Evolutionary conservation across 2,329 filamentous ascomycete genomes (phyloP).

Genomic region (Aspergillus vadensis): DNA sequence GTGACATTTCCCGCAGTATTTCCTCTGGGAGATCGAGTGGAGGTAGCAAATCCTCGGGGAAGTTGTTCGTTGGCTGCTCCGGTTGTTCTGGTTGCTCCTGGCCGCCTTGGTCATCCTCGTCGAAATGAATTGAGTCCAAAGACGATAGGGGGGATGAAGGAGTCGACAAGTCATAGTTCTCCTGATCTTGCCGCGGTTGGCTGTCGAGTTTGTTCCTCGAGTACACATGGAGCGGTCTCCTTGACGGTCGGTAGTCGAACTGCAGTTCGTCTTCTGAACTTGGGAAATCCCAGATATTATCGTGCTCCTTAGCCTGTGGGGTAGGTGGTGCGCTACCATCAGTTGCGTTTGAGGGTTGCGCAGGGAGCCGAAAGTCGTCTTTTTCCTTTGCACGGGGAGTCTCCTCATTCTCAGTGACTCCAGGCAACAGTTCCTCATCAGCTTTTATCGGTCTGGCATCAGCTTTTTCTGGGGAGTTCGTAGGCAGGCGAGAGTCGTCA

Average conservation of each 20-base stretch:
- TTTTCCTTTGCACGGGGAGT: constrained; percentile 1
- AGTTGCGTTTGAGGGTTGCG: constrained; percentile 6
- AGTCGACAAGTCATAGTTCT: constrained; percentile 32
- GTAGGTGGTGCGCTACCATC: constrained; percentile 15
- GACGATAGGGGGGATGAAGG: constrained; percentile 42
- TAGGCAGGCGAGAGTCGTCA: too few species aligned
- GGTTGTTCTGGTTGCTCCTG: background rate
- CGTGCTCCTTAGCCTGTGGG: constrained; percentile 16
- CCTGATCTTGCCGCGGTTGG: constrained; percentile 11
- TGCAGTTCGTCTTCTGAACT: constrained; percentile 42
- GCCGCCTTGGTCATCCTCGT: constrained; percentile 1
- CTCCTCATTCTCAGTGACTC: constrained; percentile 1
- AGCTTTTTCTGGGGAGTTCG: too few species aligned
- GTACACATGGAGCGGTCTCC: constrained; percentile 14
- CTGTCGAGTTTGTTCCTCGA: constrained; percentile 7
- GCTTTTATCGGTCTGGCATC: too few species aligned
- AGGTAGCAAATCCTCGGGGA: constrained; percentile 21
- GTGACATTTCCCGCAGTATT: constrained; percentile 28
- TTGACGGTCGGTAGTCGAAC: constrained; percentile 28
- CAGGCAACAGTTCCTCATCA: background rate
- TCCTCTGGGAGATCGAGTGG: constrained; percentile 32
- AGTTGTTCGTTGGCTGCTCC: constrained; percentile 3
- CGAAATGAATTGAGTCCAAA: constrained; percentile 24
- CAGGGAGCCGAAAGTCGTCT: background rate
- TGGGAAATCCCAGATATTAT: constrained; percentile 31